Evolutionary conservation across 225 moss, liverwort and hornwort species (phyloP).

Genomic region (Marchantia polymorpha): DNA sequence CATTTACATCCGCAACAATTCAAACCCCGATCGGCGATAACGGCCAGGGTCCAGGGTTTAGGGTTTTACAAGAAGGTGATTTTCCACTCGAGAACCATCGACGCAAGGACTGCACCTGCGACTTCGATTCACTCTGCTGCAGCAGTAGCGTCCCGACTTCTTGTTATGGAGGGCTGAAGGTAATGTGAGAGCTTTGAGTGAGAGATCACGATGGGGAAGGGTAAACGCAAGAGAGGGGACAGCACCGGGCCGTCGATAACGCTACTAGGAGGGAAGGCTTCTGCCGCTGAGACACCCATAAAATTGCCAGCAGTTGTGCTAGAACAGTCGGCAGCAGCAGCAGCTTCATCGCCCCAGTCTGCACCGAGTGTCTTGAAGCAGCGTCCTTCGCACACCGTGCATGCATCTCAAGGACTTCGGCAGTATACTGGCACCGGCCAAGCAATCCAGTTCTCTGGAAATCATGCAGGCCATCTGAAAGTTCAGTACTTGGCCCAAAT

Average conservation of each 20-base stretch:
- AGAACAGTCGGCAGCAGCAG: neutral
- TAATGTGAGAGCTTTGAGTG: neutral
- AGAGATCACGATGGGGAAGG: neutral
- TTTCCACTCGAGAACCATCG: too few relatives aligned
- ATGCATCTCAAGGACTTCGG: constrained; percentile 38
- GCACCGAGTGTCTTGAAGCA: neutral
- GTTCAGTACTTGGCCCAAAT: constrained; percentile 56
- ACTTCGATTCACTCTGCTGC: too few relatives aligned
- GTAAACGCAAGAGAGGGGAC: constrained; percentile 2
- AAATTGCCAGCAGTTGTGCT: neutral
- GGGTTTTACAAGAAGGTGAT: too few relatives aligned
- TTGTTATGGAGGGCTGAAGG: too few relatives aligned
- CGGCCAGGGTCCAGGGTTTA: too few relatives aligned
- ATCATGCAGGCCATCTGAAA: constrained; percentile 43
- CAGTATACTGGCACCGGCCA: constrained; percentile 12
- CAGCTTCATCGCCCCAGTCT: neutral
- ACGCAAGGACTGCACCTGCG: too few relatives aligned
- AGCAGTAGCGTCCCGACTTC: too few relatives aligned
- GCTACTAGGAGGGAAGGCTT: neutral
- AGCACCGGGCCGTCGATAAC: neutral
- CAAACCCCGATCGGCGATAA: too few relatives aligned
- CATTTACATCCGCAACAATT: too few relatives aligned
- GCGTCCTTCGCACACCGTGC: constrained; percentile 16
- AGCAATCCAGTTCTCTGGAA: constrained; percentile 15
- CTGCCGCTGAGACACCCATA: neutral